Evolutionary conservation across 208 protist genomes (phyloP), one percentile per base, ranked within the genome.

Genomic region (Leishmania guyanensis): DNA sequence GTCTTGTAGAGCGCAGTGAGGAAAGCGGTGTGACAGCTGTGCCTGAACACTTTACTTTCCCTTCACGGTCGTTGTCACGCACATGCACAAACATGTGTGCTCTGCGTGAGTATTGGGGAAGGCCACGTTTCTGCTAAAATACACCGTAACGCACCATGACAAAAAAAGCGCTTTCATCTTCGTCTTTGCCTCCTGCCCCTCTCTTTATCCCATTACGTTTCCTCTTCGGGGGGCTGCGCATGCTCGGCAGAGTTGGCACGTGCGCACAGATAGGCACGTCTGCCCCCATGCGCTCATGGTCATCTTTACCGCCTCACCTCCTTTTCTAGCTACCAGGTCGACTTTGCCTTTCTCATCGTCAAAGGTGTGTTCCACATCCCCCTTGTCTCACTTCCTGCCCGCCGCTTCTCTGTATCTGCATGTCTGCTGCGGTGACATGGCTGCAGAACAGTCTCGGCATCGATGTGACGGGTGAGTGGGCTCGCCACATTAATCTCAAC

Each of bases 401-500:
- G 5, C 22, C 8, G 56, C 56, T n/a, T 70, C 60, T 60, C 66
- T 54, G 51, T 43, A 75, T 77, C 48, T 22, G 22, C 48, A 70
- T 85, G 39, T 68, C 36, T 14, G 29, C n/a, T 22, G 65, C 46
- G 60, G 86, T 88, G 82, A 86, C 48, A 64, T 92, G 81, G 72
- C 29, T 77, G 65, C 91, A 83, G 81, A 77, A 56, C 77, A 85
- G 83, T 50, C 80, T 79, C 75, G 87, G 81, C 50, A 65, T 91
- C 43, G 89, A 94, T 66, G 78, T 89, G 26, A 91, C 81, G 8
- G 87, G 84, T 4, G 87, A 92, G 68, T 90, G 82, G 87, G 68
- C 68, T 26, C 83, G 88, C 56, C 81, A 83, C 68, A 50, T 96
- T 33, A 76, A 84, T 74, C 82, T 94, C 64, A 96, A 91, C 82